Base-by-base conservation (phyloP, 1,139 yeast species). In the Geotrichum bryndzae region DNA sequence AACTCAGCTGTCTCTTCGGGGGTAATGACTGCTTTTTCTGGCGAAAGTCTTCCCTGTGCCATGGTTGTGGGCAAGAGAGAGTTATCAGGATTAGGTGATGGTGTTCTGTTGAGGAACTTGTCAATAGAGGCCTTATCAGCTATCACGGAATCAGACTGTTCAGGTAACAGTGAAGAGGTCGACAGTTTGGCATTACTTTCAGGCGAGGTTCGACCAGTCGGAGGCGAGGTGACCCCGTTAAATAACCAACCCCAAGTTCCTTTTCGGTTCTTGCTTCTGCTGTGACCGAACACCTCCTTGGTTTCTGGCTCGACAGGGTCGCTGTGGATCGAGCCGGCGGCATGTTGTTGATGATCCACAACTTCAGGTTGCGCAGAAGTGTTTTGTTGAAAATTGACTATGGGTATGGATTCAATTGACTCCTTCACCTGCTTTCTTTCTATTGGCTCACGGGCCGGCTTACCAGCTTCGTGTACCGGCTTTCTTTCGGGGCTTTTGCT, bases 191-290 rank as follows among this genome's bases (percentile, higher is more conserved):
- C 29, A 13, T 54, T 38, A 22, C 11, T 23, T 41, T 54, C 31
- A 38, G 57, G 22, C 50, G 27, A 25, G 31, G 27, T 15, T 23
- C 48, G 18, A 10, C 48, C 48, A 18, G 18, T 41, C 18, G 11
- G 48, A 7, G 48, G 18, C 48, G 48, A 41, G 23, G 48, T n/a
- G 7, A 41, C 48, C 27, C 64, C 62, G 27, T 54, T 66, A 53
- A 68, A 68, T 8, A 69, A 61, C 70, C 71, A 68, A 8, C 69
- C 64, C 70, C 70, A 69, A 3, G 68, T 67, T 22, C 66, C 67
- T 45, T 68, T 68, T 11, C 66, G 60, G 13, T 64, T 55, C 55
- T 65, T 62, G 22, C 38, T 18, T 62, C 50, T 56, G 6, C 35
- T 25, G 22, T 53, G 54, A 31, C 52, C 33, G 1, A 41, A 10